A percentile compares a stretch with the other conserved stretches of the same genome.
Evolutionary conservation across 2,329 filamentous ascomycete species (phyloP).

Genomic region (Lecanicillium sp.): DNA sequence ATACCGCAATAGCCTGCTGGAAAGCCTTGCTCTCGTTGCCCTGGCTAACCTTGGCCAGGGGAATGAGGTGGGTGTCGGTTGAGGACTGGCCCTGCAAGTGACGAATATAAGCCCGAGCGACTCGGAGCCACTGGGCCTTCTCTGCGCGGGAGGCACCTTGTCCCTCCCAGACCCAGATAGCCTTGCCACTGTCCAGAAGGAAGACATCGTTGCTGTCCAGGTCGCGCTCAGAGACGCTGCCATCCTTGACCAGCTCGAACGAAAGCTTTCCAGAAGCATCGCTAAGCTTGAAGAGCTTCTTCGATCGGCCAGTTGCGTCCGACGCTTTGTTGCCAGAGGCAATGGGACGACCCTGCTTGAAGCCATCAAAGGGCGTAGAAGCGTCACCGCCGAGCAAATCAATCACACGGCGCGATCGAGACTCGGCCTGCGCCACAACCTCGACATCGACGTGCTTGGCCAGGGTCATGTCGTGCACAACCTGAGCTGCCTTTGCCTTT

Average conservation of each 20-base stretch:
- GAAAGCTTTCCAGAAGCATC: conserved; percentile 52
- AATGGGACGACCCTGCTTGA: conserved; percentile 38
- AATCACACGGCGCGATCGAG: conserved; percentile 48
- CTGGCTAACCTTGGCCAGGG: conserved; percentile 52
- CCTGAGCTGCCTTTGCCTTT: conserved; percentile 61
- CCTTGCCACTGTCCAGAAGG: conserved; percentile 50
- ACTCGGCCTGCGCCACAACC: conserved; percentile 56
- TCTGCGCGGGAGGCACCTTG: conserved; percentile 50
- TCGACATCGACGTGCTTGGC: conserved; percentile 61
- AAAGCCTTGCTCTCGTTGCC: conserved; percentile 51
- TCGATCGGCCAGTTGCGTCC: conserved; percentile 20
- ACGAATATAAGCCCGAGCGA: conserved; percentile 51
- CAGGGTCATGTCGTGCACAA: conserved; percentile 58
- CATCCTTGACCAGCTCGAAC: conserved; percentile 55
- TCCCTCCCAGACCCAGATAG: conserved; percentile 64
- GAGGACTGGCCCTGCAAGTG: conserved; percentile 30
- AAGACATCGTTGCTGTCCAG: conserved; percentile 57
- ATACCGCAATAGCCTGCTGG: conserved; percentile 37
- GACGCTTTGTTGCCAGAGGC: conserved; percentile 20
- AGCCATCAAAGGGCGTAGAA: conserved; percentile 31
- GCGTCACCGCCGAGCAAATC: conserved; percentile 47
- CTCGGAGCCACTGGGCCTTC: conserved; percentile 53
- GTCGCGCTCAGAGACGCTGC: conserved; percentile 40
- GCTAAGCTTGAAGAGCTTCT: conserved; percentile 55
- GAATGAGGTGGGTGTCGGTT: conserved; percentile 36